A percentile compares a stretch with the other conserved stretches of the same genome.
phyloP scores from a whole-genome alignment of 805 yeast species.

The Kodamaea kakaduensis region DNA sequence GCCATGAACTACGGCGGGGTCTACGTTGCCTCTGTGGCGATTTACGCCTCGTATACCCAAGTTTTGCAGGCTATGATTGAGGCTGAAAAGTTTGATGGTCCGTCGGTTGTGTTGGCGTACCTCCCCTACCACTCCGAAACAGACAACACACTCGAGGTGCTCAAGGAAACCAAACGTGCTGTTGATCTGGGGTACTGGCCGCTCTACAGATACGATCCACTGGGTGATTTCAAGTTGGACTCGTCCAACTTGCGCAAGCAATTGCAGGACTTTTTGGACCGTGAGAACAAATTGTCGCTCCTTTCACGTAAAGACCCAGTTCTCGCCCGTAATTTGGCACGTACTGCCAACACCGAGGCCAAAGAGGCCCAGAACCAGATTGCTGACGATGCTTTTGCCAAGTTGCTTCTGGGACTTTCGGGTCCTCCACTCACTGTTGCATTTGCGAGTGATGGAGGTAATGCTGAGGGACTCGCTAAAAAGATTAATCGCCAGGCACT shows the following conservation, averaged over 20 bases:
- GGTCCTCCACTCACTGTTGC: conserved; percentile 90
- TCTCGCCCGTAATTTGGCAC: conserved; percentile 67
- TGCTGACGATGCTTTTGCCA: conserved; percentile 74
- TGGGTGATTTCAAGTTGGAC: conserved; percentile 66
- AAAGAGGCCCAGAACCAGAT: conserved; percentile 56
- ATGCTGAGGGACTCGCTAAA: conserved; percentile 77
- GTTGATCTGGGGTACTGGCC: conserved; percentile 98
- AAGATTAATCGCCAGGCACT: conserved; percentile 74
- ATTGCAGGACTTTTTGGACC: conserved; percentile 73
- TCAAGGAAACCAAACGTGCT: conserved; percentile 83
- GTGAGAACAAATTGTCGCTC: conserved; percentile 83
- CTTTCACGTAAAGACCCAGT: conserved; percentile 68
- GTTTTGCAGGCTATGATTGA: conserved; percentile 83
- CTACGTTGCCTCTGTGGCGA: conserved; percentile 92
- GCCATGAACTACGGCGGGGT: conserved; percentile 90
- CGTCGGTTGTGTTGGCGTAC: conserved; percentile 87
- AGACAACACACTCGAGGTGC: conserved; percentile 65
- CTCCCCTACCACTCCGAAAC: conserved; percentile 68
- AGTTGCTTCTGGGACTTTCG: conserved; percentile 76
- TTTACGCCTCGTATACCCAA: conserved; percentile 91
- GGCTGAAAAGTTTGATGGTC: conserved; percentile 87
- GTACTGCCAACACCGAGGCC: conserved; percentile 56
- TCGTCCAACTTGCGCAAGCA: conserved; percentile 77
- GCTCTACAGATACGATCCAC: conserved; percentile 79
- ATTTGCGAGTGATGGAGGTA: conserved; percentile 91